These are phyloP conservation scores for Cornus suecica DNA, from an alignment of 148 eudicot genomes.

Conservation along the genomic window DNA sequence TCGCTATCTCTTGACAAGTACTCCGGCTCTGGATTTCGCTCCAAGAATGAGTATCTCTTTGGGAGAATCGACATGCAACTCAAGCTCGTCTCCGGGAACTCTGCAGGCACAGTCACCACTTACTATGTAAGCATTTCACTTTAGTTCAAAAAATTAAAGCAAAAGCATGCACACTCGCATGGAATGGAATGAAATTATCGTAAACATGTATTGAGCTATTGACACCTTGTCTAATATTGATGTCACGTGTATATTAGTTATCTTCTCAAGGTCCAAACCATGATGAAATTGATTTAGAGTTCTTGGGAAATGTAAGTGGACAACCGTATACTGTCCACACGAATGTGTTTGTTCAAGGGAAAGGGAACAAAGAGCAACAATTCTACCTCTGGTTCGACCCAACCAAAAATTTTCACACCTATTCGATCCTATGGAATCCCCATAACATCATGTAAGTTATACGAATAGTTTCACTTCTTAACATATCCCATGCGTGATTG, in stretches of 20 bases:
- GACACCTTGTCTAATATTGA: no score
- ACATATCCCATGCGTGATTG: no score
- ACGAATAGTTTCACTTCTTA: no score
- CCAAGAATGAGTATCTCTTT: constrained; percentile 12
- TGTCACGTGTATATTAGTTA: no score
- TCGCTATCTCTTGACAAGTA: constrained; percentile 7
- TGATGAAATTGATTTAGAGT: constrained; percentile 7
- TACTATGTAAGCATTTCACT: constrained; percentile 8
- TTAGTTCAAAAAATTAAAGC: no score
- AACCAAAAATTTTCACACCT: neutral
- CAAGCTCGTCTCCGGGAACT: constrained; percentile 8
- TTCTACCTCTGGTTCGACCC: constrained; percentile 8
- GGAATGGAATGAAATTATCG: no score
- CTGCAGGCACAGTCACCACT: constrained; percentile 18
- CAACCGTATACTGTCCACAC: constrained; percentile 3
- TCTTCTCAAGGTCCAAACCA: constrained; percentile 1
- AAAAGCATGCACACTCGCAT: no score
- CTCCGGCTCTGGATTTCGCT: constrained; percentile 14
- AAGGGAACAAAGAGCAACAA: constrained; percentile 2
- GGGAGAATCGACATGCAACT: constrained; percentile 4
- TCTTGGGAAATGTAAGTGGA: constrained; percentile 1
- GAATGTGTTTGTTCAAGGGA: neutral
- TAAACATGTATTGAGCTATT: no score
- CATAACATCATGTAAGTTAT: neutral
- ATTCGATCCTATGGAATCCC: neutral